Conservation (phyloP, 2,329 filamentous ascomycete genomes). For the Botrytis paeoniae region DNA sequence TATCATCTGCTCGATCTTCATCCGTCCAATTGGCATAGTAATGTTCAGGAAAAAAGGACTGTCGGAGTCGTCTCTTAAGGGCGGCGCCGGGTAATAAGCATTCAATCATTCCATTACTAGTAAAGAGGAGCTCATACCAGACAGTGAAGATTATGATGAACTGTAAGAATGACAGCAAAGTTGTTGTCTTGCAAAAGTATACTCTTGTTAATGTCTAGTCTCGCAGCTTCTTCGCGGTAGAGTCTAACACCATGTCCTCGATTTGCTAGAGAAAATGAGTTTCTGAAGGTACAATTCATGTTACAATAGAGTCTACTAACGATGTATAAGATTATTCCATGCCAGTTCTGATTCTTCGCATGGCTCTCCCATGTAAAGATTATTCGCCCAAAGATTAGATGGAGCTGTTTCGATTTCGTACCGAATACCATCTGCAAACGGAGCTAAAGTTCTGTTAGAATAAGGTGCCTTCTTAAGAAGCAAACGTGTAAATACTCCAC, state of each 20-base stretch:
- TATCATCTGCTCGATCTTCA: conserved; percentile 2
- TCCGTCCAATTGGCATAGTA: conserved; percentile 18
- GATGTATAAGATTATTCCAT: conserved; percentile 18
- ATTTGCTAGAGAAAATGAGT: neutral
- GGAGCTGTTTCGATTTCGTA: conserved; percentile 4
- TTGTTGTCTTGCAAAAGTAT: conserved; percentile 9
- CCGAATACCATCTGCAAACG: neutral
- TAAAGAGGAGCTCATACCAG: neutral
- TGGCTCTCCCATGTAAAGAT: conserved; percentile 13
- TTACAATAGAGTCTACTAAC: neutral
- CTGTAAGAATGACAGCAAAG: conserved; percentile 16
- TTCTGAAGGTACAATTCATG: too few species aligned
- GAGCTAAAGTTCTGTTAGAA: neutral
- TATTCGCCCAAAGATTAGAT: conserved; percentile 4
- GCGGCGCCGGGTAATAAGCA: neutral
- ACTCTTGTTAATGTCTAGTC: conserved; percentile 14
- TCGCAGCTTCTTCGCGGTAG: conserved; percentile 10
- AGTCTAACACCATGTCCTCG: conserved; percentile 11
- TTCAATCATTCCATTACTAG: neutral
- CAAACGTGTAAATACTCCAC: neutral
- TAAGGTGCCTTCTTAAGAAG: too few species aligned
- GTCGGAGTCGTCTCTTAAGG: conserved; percentile 12
- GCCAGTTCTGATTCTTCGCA: conserved; percentile 16
- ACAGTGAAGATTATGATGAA: conserved; percentile 18
- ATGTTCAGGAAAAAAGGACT: conserved; percentile 8